These are phyloP conservation scores for Clarireedia homoeocarpa DNA, from an alignment of 2,329 filamentous ascomycete genomes.

Conservation along the genomic window DNA sequence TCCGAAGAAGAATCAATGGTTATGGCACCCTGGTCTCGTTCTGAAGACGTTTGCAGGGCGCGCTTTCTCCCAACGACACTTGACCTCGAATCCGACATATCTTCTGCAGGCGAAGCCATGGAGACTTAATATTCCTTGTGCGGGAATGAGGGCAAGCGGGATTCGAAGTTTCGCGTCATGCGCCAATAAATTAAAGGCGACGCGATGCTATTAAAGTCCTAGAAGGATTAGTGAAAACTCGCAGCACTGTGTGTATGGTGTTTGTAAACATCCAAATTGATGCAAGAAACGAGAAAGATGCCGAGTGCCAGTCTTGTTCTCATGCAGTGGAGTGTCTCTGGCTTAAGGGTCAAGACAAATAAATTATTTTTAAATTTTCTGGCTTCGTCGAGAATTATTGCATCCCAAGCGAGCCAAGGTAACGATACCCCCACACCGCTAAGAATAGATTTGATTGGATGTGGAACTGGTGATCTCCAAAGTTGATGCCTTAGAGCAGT, in stretches of 20 bases:
- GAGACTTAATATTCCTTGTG: not conserved
- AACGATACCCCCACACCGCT: too few relatives aligned
- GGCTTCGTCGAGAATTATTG: too few relatives aligned
- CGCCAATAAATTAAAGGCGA: too few relatives aligned
- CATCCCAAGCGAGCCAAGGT: too few relatives aligned
- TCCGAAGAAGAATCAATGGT: conserved; percentile 6
- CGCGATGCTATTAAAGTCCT: not conserved
- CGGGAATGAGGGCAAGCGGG: not conserved
- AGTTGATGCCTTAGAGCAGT: too few relatives aligned
- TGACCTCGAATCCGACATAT: conserved; percentile 6
- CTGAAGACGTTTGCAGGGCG: conserved; percentile 1
- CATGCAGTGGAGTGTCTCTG: not conserved
- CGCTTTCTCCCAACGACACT: conserved; percentile 5
- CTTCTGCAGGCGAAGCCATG: conserved; percentile 2
- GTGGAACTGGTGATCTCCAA: too few relatives aligned
- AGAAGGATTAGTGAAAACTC: conserved; percentile 7
- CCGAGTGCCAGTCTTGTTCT: not conserved
- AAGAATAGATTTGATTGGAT: too few relatives aligned
- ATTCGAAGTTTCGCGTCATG: not conserved
- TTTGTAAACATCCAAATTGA: not conserved
- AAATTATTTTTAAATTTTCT: too few relatives aligned
- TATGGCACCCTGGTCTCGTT: not conserved
- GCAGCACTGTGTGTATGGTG: not conserved
- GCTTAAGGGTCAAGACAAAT: too few relatives aligned
- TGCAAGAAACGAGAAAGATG: not conserved